phyloP scores from a whole-genome alignment of 2,329 filamentous ascomycete species.

The Teratosphaeria viscida region DNA sequence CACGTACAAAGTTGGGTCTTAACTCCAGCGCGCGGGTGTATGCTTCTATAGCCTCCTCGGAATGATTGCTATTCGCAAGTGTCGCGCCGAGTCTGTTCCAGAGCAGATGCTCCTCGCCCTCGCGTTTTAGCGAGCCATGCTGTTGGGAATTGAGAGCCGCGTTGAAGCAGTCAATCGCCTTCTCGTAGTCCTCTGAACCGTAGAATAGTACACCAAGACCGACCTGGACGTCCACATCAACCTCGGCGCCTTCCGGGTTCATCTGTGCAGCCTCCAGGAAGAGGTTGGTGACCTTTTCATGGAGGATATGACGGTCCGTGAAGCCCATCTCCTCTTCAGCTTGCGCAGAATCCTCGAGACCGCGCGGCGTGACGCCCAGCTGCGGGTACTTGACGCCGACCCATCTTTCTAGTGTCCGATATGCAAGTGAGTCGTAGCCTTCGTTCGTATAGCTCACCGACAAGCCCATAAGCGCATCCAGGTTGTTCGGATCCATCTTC shows the following conservation, averaged over 20 bases:
- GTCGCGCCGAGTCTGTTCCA: constrained; percentile 97
- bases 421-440: constrained; percentile 93
- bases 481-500: constrained; percentile 76
- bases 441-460: constrained; percentile 98
- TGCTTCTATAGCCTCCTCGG: constrained; percentile 90
- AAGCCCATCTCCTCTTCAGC: constrained; percentile 63
- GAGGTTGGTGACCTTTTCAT: constrained; percentile 78
- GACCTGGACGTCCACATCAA: constrained; percentile 98
- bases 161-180: constrained; percentile 96
- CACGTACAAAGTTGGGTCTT: constrained; percentile 92
- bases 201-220: constrained; percentile 96
- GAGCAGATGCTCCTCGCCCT: constrained; percentile 79
- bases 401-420: constrained; percentile 93
- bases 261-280: constrained; percentile 91
- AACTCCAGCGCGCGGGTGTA: constrained; percentile 87
- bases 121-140: constrained; percentile 70
- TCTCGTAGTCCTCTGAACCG: constrained; percentile 93
- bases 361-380: constrained; percentile 61
- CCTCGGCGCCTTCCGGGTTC: constrained; percentile 82
- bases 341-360: constrained; percentile 50
- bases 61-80: constrained; percentile 84
- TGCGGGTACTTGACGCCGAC: constrained; percentile 87
- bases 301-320: constrained; percentile 80
- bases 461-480: constrained; percentile 85
- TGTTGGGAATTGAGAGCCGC: constrained; percentile 80